A percentile compares a stretch with the other conserved stretches of the same genome.
Conservation (phyloP, 192 early-diverging fungal genomes). For the Pilaira anomala region DNA sequence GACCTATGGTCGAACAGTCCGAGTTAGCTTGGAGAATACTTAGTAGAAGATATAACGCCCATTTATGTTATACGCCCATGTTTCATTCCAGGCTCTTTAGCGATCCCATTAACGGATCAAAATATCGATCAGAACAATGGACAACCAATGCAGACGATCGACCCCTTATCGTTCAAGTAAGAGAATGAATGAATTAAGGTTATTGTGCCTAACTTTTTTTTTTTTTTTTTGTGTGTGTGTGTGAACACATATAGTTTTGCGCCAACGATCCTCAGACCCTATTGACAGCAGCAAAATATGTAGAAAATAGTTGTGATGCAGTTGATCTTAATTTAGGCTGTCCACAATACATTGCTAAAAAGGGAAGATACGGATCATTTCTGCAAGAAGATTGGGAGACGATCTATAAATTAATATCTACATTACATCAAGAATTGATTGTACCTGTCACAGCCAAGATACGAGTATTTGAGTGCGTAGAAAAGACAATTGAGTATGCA, state of each 20-base stretch:
- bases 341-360: slow-evolving; percentile 90
- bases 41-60: slow-evolving; percentile 78
- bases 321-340: slow-evolving; percentile 97
- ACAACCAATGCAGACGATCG: slow-evolving; percentile 63
- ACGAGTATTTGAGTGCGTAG: slow-evolving; percentile 83
- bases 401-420: slow-evolving; percentile 62
- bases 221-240: neutral
- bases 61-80: slow-evolving; percentile 98
- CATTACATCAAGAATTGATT: slow-evolving; percentile 70
- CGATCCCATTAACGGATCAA: slow-evolving; percentile 49
- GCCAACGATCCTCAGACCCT: slow-evolving; percentile 90
- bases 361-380: slow-evolving; percentile 93
- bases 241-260: slow-evolving; percentile 96
- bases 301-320: slow-evolving; percentile 83
- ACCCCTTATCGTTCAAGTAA: slow-evolving; percentile 80
- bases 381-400: slow-evolving; percentile 94
- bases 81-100: slow-evolving; percentile 89
- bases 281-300: slow-evolving; percentile 75
- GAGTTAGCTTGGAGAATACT: slow-evolving; percentile 95
- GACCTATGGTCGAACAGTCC: slow-evolving; percentile 97
- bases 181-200: neutral
- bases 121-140: slow-evolving; percentile 74
- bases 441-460: slow-evolving; percentile 98
- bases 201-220: no score
- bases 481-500: slow-evolving; percentile 89